Percentiles rank a stretch among this genome's conserved stretches.
These are phyloP conservation scores for Bauhinia variegata DNA, from an alignment of 306 rosid genomes.

Conservation along the genomic window DNA sequence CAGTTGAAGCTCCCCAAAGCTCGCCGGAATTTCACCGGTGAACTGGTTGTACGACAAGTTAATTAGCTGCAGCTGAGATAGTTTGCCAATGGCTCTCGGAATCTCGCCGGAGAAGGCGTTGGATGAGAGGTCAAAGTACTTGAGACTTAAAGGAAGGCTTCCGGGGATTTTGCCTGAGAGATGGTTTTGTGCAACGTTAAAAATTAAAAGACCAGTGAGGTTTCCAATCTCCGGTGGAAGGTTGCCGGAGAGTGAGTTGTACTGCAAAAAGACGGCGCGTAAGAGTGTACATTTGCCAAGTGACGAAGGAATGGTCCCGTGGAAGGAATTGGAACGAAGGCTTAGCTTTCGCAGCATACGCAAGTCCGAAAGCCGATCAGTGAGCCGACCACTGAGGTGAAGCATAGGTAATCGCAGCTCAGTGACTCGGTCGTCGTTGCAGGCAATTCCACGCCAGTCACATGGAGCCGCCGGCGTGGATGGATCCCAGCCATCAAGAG, in stretches of 20 bases:
- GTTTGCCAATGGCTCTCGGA: conserved; percentile 52
- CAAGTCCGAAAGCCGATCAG: conserved; percentile 57
- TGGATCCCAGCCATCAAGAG: conserved; percentile 70
- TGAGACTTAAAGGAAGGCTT: conserved; percentile 54
- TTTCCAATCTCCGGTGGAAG: conserved; percentile 72
- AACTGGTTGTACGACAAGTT: conserved; percentile 78
- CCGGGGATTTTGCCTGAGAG: conserved; percentile 68
- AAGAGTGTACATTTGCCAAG: conserved; percentile 67
- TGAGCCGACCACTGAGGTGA: conserved; percentile 76
- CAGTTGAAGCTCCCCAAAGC: conserved; percentile 74
- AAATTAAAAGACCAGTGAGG: conserved; percentile 56
- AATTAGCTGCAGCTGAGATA: conserved; percentile 67
- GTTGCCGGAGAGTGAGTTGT: conserved; percentile 69
- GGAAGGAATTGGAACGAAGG: conserved; percentile 75
- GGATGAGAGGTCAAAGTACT: conserved; percentile 75
- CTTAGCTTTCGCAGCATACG: conserved; percentile 65
- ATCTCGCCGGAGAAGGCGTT: conserved; percentile 78
- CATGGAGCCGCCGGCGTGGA: conserved; percentile 80
- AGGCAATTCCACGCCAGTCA: conserved; percentile 83
- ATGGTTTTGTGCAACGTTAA: conserved; percentile 73
- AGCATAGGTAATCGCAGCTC: conserved; percentile 83
- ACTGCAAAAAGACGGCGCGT: conserved; percentile 71
- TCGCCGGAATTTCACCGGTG: conserved; percentile 75
- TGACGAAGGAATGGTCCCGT: conserved; percentile 72
- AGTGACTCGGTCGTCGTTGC: conserved; percentile 50